A percentile compares a stretch with the other conserved stretches of the same genome.
Conservation (phyloP, 2,329 filamentous ascomycete genomes). For the Exophiala phaeomuriformis region DNA sequence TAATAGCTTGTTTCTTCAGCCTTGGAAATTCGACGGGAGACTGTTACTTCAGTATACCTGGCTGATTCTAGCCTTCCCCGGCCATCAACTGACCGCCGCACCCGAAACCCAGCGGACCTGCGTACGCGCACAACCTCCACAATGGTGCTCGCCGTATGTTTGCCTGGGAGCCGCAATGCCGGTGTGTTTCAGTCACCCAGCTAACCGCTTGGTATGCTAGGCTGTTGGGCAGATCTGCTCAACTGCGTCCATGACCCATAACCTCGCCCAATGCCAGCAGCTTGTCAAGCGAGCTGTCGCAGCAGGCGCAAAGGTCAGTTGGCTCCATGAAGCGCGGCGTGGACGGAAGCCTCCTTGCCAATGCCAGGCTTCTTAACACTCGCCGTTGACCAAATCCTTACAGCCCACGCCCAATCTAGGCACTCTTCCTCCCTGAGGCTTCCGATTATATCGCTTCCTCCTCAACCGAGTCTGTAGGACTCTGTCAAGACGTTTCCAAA, state of each 20-base stretch:
- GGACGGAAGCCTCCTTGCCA: not conserved
- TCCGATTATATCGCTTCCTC: constrained; percentile 76
- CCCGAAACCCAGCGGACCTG: too few relatives aligned
- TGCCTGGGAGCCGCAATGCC: not conserved
- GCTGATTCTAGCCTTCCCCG: too few relatives aligned
- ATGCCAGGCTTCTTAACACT: constrained; percentile 2
- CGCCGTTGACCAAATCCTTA: constrained; percentile 16
- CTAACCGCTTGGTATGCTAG: constrained; percentile 39
- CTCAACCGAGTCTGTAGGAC: constrained; percentile 58
- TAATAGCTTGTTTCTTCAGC: too few relatives aligned
- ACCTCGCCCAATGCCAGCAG: constrained; percentile 68
- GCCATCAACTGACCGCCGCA: too few relatives aligned
- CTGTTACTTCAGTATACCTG: too few relatives aligned
- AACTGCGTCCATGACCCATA: constrained; percentile 67
- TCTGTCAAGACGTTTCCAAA: constrained; percentile 58
- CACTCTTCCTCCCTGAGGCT: constrained; percentile 87
- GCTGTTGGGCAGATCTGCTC: constrained; percentile 87
- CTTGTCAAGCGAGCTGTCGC: constrained; percentile 65
- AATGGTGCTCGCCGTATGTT: constrained; percentile 26
- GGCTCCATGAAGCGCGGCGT: not conserved
- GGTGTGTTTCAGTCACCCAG: not conserved
- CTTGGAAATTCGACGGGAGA: too few relatives aligned
- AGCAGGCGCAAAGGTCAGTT: constrained; percentile 65
- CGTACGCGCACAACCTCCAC: not conserved
- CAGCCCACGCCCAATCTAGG: constrained; percentile 37